These are phyloP conservation scores for Hygrophila difformis DNA, from an alignment of 257 asterid genomes.

Conservation along the genomic window DNA sequence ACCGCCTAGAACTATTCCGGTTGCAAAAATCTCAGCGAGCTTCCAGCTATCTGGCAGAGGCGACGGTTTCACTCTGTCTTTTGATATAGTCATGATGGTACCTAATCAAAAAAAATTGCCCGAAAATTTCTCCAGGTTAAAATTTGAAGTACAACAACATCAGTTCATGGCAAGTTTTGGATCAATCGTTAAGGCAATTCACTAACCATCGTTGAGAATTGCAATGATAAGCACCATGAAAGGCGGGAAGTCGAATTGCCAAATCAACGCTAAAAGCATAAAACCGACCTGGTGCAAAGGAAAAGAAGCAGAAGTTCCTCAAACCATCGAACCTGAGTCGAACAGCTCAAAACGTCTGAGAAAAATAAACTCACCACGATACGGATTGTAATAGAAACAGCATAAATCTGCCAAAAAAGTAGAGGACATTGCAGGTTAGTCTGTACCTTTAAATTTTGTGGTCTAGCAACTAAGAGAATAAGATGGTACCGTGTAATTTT, in stretches of 20 bases:
- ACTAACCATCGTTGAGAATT: slow-evolving; percentile 86
- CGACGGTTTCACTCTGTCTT: slow-evolving; percentile 94
- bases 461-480: no score
- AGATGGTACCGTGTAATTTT: slow-evolving; percentile 63
- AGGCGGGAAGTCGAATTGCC: slow-evolving; percentile 96
- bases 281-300: slow-evolving; percentile 96
- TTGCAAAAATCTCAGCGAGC: slow-evolving; percentile 84
- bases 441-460: no score
- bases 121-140: no score
- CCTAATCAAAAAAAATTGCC: no score
- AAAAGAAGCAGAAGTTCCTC: no score
- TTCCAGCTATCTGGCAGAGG: slow-evolving; percentile 99
- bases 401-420: slow-evolving; percentile 63
- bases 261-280: slow-evolving; percentile 90
- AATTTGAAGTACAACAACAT: no score
- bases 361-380: slow-evolving; percentile 59
- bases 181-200: no score
- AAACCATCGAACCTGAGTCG: no score
- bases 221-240: slow-evolving; percentile 99
- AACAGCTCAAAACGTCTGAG: not conserved
- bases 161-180: no score
- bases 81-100: slow-evolving; percentile 96
- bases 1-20: slow-evolving; percentile 85
- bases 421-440: not conserved
- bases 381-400: slow-evolving; percentile 97